Conservation (phyloP, 1,284 basidiomycete species). For the Inonotus obliquus region DNA sequence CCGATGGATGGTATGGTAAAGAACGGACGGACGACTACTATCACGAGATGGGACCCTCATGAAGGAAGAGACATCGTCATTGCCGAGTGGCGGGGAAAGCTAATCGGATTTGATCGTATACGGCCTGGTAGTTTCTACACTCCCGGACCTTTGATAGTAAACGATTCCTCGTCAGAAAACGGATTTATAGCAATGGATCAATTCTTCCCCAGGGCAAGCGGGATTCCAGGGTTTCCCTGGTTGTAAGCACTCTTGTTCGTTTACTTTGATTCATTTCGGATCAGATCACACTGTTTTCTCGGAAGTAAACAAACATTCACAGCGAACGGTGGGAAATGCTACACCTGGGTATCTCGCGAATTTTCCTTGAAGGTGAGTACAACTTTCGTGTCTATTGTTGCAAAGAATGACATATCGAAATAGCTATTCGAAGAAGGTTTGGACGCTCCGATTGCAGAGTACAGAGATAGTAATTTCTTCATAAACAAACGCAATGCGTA, state of each 20-base stretch:
- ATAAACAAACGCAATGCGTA: not conserved
- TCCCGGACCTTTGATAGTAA: not conserved
- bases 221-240: no score
- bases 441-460: not conserved
- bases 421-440: not conserved
- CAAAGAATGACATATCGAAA: not conserved
- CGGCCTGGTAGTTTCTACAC: not conserved
- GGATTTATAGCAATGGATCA: not conserved
- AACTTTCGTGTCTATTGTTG: not conserved
- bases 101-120: not conserved
- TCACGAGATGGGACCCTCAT: not conserved
- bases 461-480: not conserved
- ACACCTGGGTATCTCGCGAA: not conserved
- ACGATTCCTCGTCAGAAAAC: not conserved
- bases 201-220: not conserved
- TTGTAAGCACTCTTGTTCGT: no score
- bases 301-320: not conserved
- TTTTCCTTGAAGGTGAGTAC: not conserved
- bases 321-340: not conserved
- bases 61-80: not conserved
- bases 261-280: no score
- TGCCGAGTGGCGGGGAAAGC: constrained; percentile 1
- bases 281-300: no score
- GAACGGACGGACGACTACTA: not conserved
- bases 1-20: not conserved